Evolutionary conservation across 1,284 basidiomycete species (phyloP).

Genomic region (Thecaphora frezii): DNA sequence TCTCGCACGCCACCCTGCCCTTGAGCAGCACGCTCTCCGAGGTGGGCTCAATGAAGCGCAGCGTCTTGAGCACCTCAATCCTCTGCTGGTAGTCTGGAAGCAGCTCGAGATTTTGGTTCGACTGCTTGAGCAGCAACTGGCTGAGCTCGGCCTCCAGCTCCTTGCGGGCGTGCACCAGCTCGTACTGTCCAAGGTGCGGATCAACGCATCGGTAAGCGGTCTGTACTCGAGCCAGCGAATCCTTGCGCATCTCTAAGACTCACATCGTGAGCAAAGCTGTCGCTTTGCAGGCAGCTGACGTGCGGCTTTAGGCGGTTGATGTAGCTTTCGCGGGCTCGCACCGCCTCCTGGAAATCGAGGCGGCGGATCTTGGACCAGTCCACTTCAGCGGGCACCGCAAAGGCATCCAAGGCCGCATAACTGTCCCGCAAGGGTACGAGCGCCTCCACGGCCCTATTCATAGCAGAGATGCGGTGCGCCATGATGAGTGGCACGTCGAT

Average conservation of each 20-base stretch:
- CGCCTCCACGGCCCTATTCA: constrained; percentile 60
- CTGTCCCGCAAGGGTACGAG: constrained; percentile 15
- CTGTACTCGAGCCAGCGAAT: not conserved
- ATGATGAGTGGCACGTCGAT: constrained; percentile 60
- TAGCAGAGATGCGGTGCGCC: constrained; percentile 67
- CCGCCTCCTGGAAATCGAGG: constrained; percentile 88
- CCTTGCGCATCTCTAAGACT: constrained; percentile 48
- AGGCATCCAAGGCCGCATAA: constrained; percentile 3
- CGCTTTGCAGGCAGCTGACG: constrained; percentile 23
- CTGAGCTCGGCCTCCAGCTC: constrained; percentile 73
- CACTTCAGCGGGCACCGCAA: constrained; percentile 39
- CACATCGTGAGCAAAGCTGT: constrained; percentile 71
- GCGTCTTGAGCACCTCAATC: constrained; percentile 83
- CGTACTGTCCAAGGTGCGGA: constrained; percentile 66
- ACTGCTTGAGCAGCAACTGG: constrained; percentile 22
- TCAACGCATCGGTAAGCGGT: too few relatives aligned
- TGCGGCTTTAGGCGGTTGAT: constrained; percentile 53
- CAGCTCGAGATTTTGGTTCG: constrained; percentile 91
- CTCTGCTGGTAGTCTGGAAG: constrained; percentile 96
- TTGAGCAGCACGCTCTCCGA: constrained; percentile 89
- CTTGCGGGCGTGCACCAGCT: constrained; percentile 73
- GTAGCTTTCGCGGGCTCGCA: constrained; percentile 68
- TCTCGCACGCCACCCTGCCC: constrained; percentile 97
- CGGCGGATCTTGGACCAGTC: constrained; percentile 81
- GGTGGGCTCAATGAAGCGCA: constrained; percentile 65